Conservation (phyloP, 108 stramenopile species). For the Discostella stelligeroides region DNA sequence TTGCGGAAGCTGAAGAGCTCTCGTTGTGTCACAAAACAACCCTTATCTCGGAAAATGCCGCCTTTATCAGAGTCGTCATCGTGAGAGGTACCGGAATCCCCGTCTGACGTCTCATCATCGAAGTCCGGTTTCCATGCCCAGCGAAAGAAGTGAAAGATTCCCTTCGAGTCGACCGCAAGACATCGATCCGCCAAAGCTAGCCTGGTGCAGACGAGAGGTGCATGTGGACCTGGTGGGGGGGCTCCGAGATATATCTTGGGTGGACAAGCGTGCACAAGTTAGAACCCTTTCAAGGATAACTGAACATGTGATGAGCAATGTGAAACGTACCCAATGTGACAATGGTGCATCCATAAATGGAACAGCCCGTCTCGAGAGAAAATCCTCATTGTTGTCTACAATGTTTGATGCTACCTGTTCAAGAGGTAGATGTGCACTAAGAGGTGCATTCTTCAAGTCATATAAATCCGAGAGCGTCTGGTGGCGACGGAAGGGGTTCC, state of each 20-base stretch:
- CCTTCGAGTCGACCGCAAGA: constrained; percentile 87
- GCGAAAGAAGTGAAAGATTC: constrained; percentile 88
- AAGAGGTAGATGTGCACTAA: background rate
- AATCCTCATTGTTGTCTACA: constrained; percentile 7
- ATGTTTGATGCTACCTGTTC: background rate
- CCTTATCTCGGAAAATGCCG: constrained; percentile 58
- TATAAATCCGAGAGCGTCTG: constrained; percentile 50
- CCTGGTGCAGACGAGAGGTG: constrained; percentile 69
- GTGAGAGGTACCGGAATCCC: constrained; percentile 31
- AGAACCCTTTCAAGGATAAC: background rate
- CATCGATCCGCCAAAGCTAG: constrained; percentile 82
- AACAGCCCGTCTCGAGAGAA: constrained; percentile 23
- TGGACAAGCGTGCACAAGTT: background rate
- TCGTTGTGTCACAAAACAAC: constrained; percentile 87
- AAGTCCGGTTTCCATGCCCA: constrained; percentile 88
- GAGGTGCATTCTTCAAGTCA: constrained; percentile 23
- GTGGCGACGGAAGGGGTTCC: constrained; percentile 23
- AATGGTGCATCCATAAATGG: constrained; percentile 87
- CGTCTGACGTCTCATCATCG: constrained; percentile 45
- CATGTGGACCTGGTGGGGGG: constrained; percentile 90
- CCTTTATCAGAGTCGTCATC: constrained; percentile 15
- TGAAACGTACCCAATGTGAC: constrained; percentile 74
- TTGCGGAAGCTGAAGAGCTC: constrained; percentile 84
- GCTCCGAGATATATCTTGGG: constrained; percentile 72
- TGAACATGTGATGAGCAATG: background rate